Conservation (phyloP, 148 eudicot genomes). For the Gaultheria prostrata region DNA sequence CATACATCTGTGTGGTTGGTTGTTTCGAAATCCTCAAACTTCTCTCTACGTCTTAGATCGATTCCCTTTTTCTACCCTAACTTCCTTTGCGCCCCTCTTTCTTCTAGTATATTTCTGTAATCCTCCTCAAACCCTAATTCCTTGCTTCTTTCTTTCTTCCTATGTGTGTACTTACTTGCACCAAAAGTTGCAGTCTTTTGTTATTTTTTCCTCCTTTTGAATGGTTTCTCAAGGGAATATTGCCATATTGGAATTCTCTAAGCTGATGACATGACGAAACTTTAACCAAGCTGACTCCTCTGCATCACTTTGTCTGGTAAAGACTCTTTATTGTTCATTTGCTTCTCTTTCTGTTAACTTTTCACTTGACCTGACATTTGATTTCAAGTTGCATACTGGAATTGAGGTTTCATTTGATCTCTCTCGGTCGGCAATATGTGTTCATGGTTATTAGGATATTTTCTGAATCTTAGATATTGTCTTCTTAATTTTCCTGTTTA, state of each 20-base stretch:
- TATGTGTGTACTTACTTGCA: neutral
- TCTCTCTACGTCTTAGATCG: neutral
- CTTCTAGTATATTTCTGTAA: neutral
- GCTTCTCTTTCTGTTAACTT: neutral
- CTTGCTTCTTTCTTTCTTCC: neutral
- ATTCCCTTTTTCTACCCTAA: conserved; percentile 3
- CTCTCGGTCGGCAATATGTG: neutral
- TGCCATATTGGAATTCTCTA: neutral
- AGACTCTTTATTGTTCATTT: neutral
- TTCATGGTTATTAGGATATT: neutral
- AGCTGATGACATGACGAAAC: neutral
- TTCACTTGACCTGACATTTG: neutral
- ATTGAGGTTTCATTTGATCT: neutral
- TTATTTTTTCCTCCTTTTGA: neutral
- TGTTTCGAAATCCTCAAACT: neutral
- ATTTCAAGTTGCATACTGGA: neutral
- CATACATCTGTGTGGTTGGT: neutral
- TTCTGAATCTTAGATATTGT: neutral
- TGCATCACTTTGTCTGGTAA: neutral
- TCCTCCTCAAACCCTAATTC: neutral
- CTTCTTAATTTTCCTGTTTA: neutral
- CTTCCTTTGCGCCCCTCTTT: neutral
- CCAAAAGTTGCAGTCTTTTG: neutral
- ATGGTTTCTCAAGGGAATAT: neutral
- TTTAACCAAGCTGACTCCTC: conserved; percentile 1